phyloP scores from a whole-genome alignment of 768 basidiomycete species.

The Panus rudis region DNA sequence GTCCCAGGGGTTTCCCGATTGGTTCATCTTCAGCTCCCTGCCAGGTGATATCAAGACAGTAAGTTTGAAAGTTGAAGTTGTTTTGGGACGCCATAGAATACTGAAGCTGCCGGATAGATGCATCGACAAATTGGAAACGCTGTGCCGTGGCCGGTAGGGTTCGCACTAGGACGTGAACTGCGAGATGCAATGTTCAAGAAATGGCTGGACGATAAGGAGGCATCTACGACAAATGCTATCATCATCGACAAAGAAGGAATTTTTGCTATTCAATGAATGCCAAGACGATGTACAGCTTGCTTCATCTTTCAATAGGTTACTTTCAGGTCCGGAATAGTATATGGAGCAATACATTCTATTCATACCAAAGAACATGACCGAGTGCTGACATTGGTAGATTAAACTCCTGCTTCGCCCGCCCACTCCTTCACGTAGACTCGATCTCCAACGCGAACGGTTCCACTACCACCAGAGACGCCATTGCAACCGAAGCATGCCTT shows the following conservation, averaged over 20 bases:
- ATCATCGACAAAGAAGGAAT: too few species aligned
- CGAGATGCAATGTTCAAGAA: conserved; percentile 41
- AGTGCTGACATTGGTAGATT: too few species aligned
- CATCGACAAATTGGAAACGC: conserved; percentile 80
- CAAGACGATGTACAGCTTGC: too few species aligned
- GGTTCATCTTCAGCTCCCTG: conserved; percentile 53
- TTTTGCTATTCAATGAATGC: too few species aligned
- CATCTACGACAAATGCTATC: too few species aligned
- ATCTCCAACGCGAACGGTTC: conserved; percentile 58
- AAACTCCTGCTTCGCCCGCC: too few species aligned
- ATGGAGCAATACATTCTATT: too few species aligned
- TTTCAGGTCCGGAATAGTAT: too few species aligned
- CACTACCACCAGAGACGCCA: conserved; percentile 42
- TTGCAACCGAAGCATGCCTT: conserved; percentile 67
- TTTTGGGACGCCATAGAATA: background rate
- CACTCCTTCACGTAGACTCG: conserved; percentile 29
- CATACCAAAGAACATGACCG: too few species aligned
- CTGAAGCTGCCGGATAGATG: conserved; percentile 39
- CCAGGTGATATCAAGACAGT: conserved; percentile 55
- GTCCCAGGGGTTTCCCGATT: conserved; percentile 78
- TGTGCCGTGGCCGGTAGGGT: conserved; percentile 58
- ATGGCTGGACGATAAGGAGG: conserved; percentile 37
- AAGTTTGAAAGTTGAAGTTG: conserved; percentile 18
- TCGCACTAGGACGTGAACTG: conserved; percentile 61
- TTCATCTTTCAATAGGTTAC: too few species aligned